Conservation (phyloP, 1,139 yeast genomes). For the Protomyces arabidopsidicola region DNA sequence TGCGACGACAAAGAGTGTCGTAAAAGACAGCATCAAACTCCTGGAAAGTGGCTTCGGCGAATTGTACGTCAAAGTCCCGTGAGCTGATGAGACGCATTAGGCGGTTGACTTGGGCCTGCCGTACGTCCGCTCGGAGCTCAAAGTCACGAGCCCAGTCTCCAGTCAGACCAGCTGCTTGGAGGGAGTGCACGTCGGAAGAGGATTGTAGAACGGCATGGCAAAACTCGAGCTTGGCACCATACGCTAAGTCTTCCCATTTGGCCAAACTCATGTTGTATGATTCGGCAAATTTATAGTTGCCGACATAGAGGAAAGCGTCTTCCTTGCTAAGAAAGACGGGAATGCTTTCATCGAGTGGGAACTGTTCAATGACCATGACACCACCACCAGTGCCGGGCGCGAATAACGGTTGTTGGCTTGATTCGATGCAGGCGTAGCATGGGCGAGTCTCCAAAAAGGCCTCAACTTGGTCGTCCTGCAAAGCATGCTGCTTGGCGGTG, state of each 20-base stretch:
- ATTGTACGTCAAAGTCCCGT: not conserved
- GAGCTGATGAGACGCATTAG: not conserved
- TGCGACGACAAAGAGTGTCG: not conserved
- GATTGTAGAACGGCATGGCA: not conserved
- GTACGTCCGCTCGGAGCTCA: not conserved
- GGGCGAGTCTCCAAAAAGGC: not conserved
- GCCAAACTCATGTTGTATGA: not conserved
- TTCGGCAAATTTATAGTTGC: not conserved
- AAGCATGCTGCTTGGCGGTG: not conserved
- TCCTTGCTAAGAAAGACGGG: not conserved
- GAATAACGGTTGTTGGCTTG: not conserved
- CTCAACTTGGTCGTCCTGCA: not conserved
- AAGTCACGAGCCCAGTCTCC: conserved; percentile 1
- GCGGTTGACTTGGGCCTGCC: not conserved
- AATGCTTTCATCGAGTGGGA: not conserved
- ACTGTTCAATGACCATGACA: not conserved
- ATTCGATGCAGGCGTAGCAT: not conserved
- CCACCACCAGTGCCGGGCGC: not conserved
- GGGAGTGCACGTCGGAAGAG: not conserved
- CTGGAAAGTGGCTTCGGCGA: not conserved
- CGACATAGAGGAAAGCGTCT: not conserved
- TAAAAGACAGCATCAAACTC: not conserved
- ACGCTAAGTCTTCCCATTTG: not conserved
- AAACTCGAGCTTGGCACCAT: not conserved
- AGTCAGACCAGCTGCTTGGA: not conserved